Evolutionary conservation across 768 basidiomycete species (phyloP), one percentile per base, ranked within the genome.

Genomic region (Hericium alpestre): DNA sequence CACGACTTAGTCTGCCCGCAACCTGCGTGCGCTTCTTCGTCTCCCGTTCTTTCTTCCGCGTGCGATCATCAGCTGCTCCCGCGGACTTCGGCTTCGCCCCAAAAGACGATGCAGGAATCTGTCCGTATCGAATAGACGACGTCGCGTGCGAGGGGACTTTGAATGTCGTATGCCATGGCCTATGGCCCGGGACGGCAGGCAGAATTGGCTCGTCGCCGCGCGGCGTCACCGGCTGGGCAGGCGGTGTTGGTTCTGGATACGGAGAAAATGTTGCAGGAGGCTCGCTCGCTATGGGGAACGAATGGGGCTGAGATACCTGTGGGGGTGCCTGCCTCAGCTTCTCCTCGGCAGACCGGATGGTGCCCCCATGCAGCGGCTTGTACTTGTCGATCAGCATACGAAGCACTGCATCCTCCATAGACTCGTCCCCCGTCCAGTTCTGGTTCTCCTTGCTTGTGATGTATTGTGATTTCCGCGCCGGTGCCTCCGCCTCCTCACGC

Each of bases 321-420:
- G 79, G 79, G 1, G 76, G 77, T 1, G 72, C 67, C 47, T 74
- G 70, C 66, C 77, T 83, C 53, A 88, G 62, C 66, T 83, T 87
- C 65, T 87, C 73, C 53, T 90, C 86, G 6, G 86, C 85, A 1
- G 78, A 75, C 59, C 73, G 69, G 46, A 87, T 76, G 11, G 71
- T 66, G 9, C 81, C 83, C 9, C 73, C 77, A n/a, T 87, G 77
- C 38, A 91, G 69, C 1, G 90, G 89, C 69, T 87, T 91, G 73
- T 92, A 84, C 66, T 89, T 87, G 73, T 93, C 90, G 38, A 91
- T 77, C 5, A 93, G 76, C 88, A 94, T 93, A 20, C 90, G 79
- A 16, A 90, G 73, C 0, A 93, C 83, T 0, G 83, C 78, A 70
- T 88, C 83, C 54, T 81, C 72, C 1, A 80, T 74, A 7, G 76